Evolutionary conservation across 352 stramenopile species (phyloP).

Genomic region (Phytophthora cajani): DNA sequence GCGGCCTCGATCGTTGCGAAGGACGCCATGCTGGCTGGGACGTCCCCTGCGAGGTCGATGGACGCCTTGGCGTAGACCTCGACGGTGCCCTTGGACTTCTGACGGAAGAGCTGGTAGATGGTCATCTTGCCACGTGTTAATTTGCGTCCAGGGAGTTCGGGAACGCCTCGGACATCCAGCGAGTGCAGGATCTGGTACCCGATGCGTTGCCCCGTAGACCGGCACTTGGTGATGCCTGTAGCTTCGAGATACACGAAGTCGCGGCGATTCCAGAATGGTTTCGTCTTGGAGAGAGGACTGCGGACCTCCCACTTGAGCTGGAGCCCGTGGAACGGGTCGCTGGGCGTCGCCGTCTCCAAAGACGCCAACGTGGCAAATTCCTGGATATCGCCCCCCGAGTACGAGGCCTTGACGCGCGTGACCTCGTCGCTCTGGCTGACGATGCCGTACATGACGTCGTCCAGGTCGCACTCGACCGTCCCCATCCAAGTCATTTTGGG

Average conservation of each 20-base stretch:
- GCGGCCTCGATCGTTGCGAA: slow-evolving; percentile 29
- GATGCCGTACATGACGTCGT: slow-evolving; percentile 47
- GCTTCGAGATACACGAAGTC: slow-evolving; percentile 59
- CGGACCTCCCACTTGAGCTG: slow-evolving; percentile 43
- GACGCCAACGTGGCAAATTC: slow-evolving; percentile 37
- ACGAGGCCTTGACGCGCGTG: slow-evolving; percentile 38
- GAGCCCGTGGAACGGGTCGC: slow-evolving; percentile 34
- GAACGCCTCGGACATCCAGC: slow-evolving; percentile 45
- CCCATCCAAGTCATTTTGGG: slow-evolving; percentile 42
- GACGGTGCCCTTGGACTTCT: slow-evolving; percentile 37
- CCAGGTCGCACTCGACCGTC: slow-evolving; percentile 33
- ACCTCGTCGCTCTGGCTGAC: slow-evolving; percentile 41
- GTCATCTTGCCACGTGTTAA: slow-evolving; percentile 31
- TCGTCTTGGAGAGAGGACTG: slow-evolving; percentile 24
- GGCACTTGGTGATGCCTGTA: slow-evolving; percentile 38
- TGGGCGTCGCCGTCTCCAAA: slow-evolving; percentile 20
- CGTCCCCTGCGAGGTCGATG: slow-evolving; percentile 31
- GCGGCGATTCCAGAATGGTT: slow-evolving; percentile 40
- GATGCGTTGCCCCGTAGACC: slow-evolving; percentile 33
- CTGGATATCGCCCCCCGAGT: slow-evolving; percentile 31
- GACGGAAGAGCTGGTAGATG: slow-evolving; percentile 43
- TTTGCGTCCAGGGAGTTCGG: slow-evolving; percentile 42
- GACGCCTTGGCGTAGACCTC: slow-evolving; percentile 43
- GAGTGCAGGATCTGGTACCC: slow-evolving; percentile 61
- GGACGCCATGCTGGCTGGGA: slow-evolving; percentile 21